Base-by-base conservation (phyloP, 306 rosid genomes). In the Prinsepia uniflora region DNA sequence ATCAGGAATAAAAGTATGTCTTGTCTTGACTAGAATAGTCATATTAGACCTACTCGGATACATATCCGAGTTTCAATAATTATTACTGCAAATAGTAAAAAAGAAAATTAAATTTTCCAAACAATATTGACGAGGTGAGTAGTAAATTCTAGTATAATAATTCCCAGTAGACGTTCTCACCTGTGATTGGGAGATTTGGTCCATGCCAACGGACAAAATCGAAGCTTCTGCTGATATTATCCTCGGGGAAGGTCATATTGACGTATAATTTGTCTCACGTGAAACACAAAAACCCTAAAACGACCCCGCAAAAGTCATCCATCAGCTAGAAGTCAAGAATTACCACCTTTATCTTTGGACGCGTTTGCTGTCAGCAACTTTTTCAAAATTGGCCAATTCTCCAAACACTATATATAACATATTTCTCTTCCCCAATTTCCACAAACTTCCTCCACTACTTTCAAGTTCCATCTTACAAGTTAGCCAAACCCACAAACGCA, bases 261-360 rank as follows among this genome's bases (percentile, higher is more conserved):
- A n/a, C 40, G 12, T 67, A 34, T 30, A 59, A 59, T 13, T 12
- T 59, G 64, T 14, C 40, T 43, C n/a, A 34, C 8, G 3, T 24
- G 36, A 34, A 6, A 13, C 19, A 2, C 22, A 22, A 69, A 69
- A 54, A 59, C 41, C 41, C 22, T 43, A 1, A 42, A 42, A 42
- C 13, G 54, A 20, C 43, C 74, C 19, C 53, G 8, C 3, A 14
- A 61, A 61, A 47, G 76, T 62, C 68, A 8, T 36, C 40, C 34
- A 72, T 20, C 69, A 48, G 61, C 76, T 72, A 72, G 76, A 72
- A 72, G 76, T 61, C 61, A 46, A 46, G 8, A 72, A 18, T 71
- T 45, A 15, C n/a, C 34, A 45, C 9, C 59, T 22, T 71, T 4
- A 56, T 1, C 61, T 20, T 59, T 30, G 64, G 68, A 47, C 60